Conservation (phyloP, 768 basidiomycete species). For the Candolleomyces efflorescens region DNA sequence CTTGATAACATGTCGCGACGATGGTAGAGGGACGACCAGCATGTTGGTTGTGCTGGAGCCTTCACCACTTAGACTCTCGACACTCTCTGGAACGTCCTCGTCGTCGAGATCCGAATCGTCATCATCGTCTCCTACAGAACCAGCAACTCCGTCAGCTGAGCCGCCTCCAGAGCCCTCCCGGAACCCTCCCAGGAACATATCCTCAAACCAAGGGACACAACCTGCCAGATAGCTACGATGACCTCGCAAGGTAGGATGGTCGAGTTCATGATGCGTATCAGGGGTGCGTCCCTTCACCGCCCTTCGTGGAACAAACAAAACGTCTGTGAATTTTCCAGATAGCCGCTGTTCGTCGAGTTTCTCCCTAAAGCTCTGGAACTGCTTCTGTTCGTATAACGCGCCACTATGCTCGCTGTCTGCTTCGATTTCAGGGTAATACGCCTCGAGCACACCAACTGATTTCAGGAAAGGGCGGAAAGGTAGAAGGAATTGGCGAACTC, state of each 20-base stretch:
- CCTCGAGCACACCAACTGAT: conserved; percentile 9
- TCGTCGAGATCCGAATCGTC: no score
- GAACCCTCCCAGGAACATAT: conserved; percentile 4
- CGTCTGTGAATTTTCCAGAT: conserved; percentile 3
- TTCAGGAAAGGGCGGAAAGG: conserved; percentile 2
- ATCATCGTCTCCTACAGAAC: no score
- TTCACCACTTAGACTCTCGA: no score
- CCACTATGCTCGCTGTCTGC: neutral
- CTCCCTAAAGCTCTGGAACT: neutral
- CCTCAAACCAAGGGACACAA: conserved; percentile 1
- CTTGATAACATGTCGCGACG: neutral
- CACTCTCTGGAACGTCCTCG: no score
- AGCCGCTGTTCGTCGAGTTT: conserved; percentile 7
- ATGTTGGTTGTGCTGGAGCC: neutral
- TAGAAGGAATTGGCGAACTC: conserved; percentile 7
- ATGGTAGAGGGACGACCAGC: neutral
- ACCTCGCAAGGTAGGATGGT: neutral
- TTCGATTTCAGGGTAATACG: neutral
- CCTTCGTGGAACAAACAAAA: conserved; percentile 2
- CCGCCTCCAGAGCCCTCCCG: neutral
- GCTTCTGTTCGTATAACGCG: neutral
- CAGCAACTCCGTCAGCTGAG: neutral
- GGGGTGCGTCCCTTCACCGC: neutral
- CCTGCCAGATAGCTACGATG: conserved; percentile 11
- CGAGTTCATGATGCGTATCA: neutral